Evolutionary conservation across 495 filamentous ascomycete species (phyloP), one percentile per base, ranked within the genome.

Genomic region (Podospora tetraspora): DNA sequence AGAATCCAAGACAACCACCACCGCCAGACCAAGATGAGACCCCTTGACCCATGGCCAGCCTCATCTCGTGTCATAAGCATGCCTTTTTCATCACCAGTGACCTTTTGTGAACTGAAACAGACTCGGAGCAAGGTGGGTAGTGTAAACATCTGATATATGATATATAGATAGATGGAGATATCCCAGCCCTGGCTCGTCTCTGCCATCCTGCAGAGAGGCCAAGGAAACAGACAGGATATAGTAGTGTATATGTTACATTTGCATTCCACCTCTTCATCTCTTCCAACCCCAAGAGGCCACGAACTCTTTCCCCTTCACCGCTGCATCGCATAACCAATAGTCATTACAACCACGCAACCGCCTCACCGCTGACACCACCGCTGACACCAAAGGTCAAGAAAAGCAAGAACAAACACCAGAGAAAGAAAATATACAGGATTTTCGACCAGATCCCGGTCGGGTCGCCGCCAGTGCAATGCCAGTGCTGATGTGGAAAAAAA

Each of bases 401-500:
- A 63, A 43, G 21, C 43, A 56, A 52, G 19, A 63, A 10, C 24
- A 63, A 63, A 37, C 21, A 63, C 9, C 21, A 27, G 25, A 27
- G 56, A 65, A 59, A 16, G 56, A 66, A 66, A 66, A 37, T 23
- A 37, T 29, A 66, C 25, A 66, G 24, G 37, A 62, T 27, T 37
- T 25, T 25, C 57, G 52, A 24, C 63, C 63, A 37, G 27, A 52
- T 61, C 65, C 65, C 58, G 23, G 57, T 52, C 65, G 29, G 59
- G 59, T 30, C 65, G 30, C 30, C 58, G 57, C 65, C 25, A n/a
- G 11, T 57, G 65, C 65, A 66, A 66, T 66, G 65, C 65, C 65
- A 61, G 65, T 66, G 65, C 57, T 27, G 32, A 61, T 66, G 43
- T 22, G 60, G 43, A 27, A 1, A 61, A 19, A 37, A 32, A 43